A percentile compares a stretch with the other conserved stretches of the same genome.
Conservation (phyloP, 208 protist genomes). For the Trypanosomatidae sp. region DNA sequence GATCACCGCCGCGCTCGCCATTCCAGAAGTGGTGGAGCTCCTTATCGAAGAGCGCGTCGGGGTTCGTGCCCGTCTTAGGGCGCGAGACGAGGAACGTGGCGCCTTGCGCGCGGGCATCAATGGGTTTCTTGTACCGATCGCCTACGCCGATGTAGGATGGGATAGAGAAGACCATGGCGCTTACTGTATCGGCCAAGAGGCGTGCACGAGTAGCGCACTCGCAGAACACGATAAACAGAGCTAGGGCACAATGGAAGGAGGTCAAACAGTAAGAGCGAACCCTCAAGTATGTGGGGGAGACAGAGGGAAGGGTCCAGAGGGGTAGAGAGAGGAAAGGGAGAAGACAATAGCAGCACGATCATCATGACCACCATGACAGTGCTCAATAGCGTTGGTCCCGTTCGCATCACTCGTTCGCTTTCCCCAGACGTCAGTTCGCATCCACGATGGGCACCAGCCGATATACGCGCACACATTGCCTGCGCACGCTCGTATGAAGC, state of each 20-base stretch:
- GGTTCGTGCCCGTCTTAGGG: constrained; percentile 78
- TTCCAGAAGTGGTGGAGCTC: constrained; percentile 85
- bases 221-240: neutral
- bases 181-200: neutral
- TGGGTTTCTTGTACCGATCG: constrained; percentile 60
- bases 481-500: neutral
- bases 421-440: neutral
- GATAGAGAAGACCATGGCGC: constrained; percentile 87
- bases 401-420: neutral
- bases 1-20: constrained; percentile 75
- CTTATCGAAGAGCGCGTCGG: constrained; percentile 85
- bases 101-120: constrained; percentile 68
- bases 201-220: neutral
- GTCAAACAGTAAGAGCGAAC: too few species aligned
- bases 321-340: neutral
- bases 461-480: neutral
- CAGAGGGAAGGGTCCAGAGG: neutral
- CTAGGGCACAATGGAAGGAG: neutral
- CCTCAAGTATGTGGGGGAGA: neutral
- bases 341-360: neutral
- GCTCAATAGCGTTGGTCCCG: neutral
- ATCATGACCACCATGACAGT: neutral
- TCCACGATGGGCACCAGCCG: neutral
- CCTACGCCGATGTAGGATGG: constrained; percentile 82
- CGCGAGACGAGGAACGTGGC: constrained; percentile 63